Percentiles rank a stretch among this genome's conserved stretches.
These are phyloP conservation scores for Trypanosomatidae sp. DNA, from an alignment of 208 protist genomes.

Conservation along the genomic window DNA sequence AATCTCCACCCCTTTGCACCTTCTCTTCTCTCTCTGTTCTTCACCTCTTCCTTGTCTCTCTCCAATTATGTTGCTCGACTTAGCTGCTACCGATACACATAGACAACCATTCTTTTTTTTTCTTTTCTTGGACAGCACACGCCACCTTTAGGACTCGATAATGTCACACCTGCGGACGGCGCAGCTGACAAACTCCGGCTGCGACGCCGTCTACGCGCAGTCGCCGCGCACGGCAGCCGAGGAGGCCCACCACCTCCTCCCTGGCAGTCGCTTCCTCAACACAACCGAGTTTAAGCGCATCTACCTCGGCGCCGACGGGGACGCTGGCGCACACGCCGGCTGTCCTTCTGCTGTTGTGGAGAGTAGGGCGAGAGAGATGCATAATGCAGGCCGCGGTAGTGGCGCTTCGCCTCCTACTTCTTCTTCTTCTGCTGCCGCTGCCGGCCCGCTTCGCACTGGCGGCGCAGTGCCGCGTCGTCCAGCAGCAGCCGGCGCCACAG, in stretches of 20 bases:
- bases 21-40: too few relatives aligned
- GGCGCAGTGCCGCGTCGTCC: too few relatives aligned
- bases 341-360: not conserved
- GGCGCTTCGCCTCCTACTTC: too few relatives aligned
- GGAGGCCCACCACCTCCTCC: not conserved
- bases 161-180: too few relatives aligned
- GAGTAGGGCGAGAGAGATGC: not conserved
- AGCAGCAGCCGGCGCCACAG: too few relatives aligned
- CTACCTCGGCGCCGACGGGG: constrained; percentile 29
- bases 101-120: not conserved
- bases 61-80: not conserved
- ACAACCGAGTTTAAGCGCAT: constrained; percentile 44
- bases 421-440: too few relatives aligned
- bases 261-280: constrained; percentile 40
- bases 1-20: too few relatives aligned
- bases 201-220: constrained; percentile 23
- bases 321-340: not conserved
- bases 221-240: constrained; percentile 22
- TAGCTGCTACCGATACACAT: too few relatives aligned
- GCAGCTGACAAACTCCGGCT: too few relatives aligned
- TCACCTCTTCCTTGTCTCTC: too few relatives aligned
- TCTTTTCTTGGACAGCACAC: not conserved
- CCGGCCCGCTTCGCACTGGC: too few relatives aligned
- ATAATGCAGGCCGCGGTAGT: too few relatives aligned
- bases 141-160: not conserved